A percentile compares a stretch with the other conserved stretches of the same genome.
These are phyloP conservation scores for Histomonas meleagridis DNA, from an alignment of 208 protist species.

Conservation along the genomic window DNA sequence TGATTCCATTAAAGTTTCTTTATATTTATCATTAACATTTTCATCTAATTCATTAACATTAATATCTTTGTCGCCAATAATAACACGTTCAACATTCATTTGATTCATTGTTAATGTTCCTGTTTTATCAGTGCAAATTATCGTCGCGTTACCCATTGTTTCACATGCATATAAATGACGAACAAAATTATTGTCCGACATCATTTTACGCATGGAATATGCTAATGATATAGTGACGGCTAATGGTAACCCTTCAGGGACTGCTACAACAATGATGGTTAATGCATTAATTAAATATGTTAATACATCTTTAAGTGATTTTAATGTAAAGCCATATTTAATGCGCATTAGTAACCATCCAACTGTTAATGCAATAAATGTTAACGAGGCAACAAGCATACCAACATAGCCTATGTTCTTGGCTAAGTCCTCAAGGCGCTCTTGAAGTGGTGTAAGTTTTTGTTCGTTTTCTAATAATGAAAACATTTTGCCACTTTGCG, in stretches of 20 bases:
- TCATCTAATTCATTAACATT: not conserved
- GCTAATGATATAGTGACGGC: slow-evolving; percentile 67
- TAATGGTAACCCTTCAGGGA: slow-evolving; percentile 84
- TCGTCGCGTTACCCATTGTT: slow-evolving; percentile 75
- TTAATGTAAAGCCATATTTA: not conserved
- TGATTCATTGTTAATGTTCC: slow-evolving; percentile 54
- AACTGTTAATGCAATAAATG: not conserved
- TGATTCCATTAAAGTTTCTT: not conserved
- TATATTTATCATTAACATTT: no score
- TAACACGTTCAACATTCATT: slow-evolving; percentile 41
- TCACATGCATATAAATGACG: slow-evolving; percentile 30
- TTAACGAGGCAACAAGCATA: not conserved
- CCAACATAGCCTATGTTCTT: not conserved
- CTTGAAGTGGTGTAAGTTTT: slow-evolving; percentile 31
- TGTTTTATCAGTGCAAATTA: slow-evolving; percentile 95
- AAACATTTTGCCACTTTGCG: slow-evolving; percentile 52
- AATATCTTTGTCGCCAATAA: slow-evolving; percentile 11
- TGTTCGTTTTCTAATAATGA: slow-evolving; percentile 46
- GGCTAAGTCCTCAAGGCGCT: slow-evolving; percentile 22
- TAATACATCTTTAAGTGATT: not conserved
- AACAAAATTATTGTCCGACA: slow-evolving; percentile 36
- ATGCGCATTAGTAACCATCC: not conserved
- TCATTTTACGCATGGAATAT: slow-evolving; percentile 34
- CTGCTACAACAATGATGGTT: slow-evolving; percentile 72
- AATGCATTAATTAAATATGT: not conserved